A percentile compares a stretch with the other conserved stretches of the same genome.
These are phyloP conservation scores for Obelidium mucronatum DNA, from an alignment of 192 early-diverging fungal species.

Conservation along the genomic window DNA sequence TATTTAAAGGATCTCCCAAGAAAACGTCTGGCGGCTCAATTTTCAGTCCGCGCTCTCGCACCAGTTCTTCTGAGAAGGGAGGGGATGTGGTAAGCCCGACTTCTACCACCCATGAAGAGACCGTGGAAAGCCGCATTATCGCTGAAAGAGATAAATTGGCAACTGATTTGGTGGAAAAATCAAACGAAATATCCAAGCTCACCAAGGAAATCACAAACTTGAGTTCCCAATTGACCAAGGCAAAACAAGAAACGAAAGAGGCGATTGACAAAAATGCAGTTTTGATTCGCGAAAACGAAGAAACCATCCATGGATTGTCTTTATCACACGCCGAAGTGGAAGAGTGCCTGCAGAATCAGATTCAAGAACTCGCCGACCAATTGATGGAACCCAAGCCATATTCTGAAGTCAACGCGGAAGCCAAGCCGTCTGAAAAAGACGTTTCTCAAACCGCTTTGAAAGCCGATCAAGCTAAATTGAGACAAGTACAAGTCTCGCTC, in stretches of 20 bases:
- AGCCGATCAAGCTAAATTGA: conserved; percentile 12
- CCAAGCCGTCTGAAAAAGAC: background rate
- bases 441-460: background rate
- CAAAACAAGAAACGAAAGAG: background rate
- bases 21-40: no score
- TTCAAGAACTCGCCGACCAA: conserved; percentile 39
- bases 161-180: conserved; percentile 1
- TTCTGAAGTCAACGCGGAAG: background rate
- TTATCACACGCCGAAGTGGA: conserved; percentile 31
- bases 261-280: background rate
- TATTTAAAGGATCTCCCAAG: no score
- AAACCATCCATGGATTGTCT: conserved; percentile 1
- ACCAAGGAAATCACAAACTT: conserved; percentile 14
- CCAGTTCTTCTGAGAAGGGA: no score
- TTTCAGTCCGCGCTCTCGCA: no score
- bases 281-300: conserved; percentile 10
- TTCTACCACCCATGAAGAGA: background rate
- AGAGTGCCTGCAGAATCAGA: conserved; percentile 38
- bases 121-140: background rate
- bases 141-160: conserved; percentile 27
- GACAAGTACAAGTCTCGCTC: background rate
- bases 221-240: background rate
- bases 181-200: conserved; percentile 10
- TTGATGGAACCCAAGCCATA: conserved; percentile 36
- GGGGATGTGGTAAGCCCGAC: no score